These are phyloP conservation scores for Fusarium paranaense DNA, from an alignment of 2,329 filamentous ascomycete species.

Conservation along the genomic window DNA sequence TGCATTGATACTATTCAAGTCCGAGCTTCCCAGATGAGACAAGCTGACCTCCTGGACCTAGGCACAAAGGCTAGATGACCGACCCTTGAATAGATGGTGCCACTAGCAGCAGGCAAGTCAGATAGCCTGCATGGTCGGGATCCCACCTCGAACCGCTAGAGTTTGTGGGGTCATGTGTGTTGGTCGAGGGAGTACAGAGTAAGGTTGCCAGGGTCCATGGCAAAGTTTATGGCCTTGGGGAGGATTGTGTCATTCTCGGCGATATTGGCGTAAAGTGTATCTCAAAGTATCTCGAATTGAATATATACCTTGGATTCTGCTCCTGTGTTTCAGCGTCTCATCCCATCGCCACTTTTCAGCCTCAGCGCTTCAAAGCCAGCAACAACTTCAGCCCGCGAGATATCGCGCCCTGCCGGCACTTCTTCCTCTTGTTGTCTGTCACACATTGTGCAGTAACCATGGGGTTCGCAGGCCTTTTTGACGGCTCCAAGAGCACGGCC, in stretches of 20 bases:
- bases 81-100: background rate
- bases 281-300: background rate
- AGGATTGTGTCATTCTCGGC: slow-evolving; percentile 23
- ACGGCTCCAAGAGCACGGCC: slow-evolving; percentile 10
- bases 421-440: background rate
- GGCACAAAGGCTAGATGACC: background rate
- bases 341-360: background rate
- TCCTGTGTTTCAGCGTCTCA: background rate
- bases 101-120: background rate
- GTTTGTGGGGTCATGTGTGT: background rate
- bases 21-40: background rate
- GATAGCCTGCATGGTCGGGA: slow-evolving; percentile 2
- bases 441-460: background rate
- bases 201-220: background rate
- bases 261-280: background rate
- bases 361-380: background rate
- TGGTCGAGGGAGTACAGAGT: background rate
- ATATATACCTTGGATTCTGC: slow-evolving; percentile 14
- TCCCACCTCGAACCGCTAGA: background rate
- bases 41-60: background rate
- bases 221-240: background rate
- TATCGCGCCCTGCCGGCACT: background rate
- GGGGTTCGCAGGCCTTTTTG: slow-evolving; percentile 23
- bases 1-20: background rate
- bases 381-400: background rate